phyloP scores from a whole-genome alignment of 805 yeast species.

The Suhomyces sp. region DNA sequence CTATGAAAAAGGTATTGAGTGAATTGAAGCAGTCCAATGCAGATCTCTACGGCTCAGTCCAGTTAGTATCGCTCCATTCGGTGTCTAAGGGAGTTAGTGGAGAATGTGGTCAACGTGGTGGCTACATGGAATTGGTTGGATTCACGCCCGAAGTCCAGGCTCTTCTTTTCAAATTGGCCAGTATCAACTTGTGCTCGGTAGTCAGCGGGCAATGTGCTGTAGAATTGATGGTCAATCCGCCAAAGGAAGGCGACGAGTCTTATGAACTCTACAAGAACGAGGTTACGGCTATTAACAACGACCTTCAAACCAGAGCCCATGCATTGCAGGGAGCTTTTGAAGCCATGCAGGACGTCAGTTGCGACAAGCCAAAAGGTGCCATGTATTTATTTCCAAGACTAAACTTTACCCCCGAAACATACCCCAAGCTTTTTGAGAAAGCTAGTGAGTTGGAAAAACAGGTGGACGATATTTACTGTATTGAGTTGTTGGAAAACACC shows the following conservation, averaged over 20 bases:
- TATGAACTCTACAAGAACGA: slow-evolving; percentile 65
- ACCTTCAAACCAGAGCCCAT: slow-evolving; percentile 62
- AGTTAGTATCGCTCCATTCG: slow-evolving; percentile 92
- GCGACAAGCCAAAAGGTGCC: slow-evolving; percentile 94
- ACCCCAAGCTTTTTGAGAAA: slow-evolving; percentile 54
- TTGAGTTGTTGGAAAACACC: slow-evolving; percentile 75
- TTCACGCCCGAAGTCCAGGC: slow-evolving; percentile 67
- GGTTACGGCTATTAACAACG: slow-evolving; percentile 55
- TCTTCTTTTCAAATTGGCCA: slow-evolving; percentile 78
- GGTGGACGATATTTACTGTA: slow-evolving; percentile 88
- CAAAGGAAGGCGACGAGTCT: slow-evolving; percentile 71
- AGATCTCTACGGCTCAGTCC: slow-evolving; percentile 65
- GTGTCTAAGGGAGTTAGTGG: slow-evolving; percentile 97
- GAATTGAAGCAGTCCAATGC: slow-evolving; percentile 53
- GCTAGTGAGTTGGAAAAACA: slow-evolving; percentile 56
- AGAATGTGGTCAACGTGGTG: slow-evolving; percentile 99
- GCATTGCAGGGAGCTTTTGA: slow-evolving; percentile 67
- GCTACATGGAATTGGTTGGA: slow-evolving; percentile 92
- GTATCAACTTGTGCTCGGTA: slow-evolving; percentile 89
- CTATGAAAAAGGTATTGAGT: slow-evolving; percentile 77
- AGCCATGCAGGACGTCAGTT: slow-evolving; percentile 74
- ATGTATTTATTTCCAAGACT: slow-evolving; percentile 93
- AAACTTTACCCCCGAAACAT: slow-evolving; percentile 45
- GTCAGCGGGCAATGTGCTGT: slow-evolving; percentile 93
- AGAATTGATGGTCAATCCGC: slow-evolving; percentile 93